Evolutionary conservation across 2,329 filamentous ascomycete species (phyloP).

Genomic region (Aspergillus piperis): DNA sequence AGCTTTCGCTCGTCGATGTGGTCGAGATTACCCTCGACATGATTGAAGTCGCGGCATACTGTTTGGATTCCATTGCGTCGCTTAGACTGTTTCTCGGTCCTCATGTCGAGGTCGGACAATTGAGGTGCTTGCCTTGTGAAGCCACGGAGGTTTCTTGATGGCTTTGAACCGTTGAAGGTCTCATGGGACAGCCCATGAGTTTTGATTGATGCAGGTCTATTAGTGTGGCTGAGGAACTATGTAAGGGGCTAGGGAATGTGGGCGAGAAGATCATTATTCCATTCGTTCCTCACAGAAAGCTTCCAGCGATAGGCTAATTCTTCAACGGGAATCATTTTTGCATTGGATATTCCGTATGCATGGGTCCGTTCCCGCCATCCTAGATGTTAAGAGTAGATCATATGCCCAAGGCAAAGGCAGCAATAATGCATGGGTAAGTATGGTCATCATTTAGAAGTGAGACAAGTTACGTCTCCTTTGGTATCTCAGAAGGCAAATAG

Average conservation of each 20-base stretch:
- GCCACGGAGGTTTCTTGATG: not conserved
- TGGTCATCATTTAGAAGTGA: not conserved
- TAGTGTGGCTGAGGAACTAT: not conserved
- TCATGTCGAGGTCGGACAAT: not conserved
- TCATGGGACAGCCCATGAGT: not conserved
- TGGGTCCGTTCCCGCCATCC: too few relatives aligned
- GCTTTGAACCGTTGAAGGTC: not conserved
- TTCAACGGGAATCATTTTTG: too few relatives aligned
- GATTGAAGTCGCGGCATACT: not conserved
- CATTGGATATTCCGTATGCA: too few relatives aligned
- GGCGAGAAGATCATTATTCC: too few relatives aligned
- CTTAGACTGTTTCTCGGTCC: not conserved
- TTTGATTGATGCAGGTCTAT: not conserved
- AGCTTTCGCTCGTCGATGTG: constrained; percentile 2
- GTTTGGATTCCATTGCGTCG: not conserved
- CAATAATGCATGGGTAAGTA: not conserved
- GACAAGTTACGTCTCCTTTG: not conserved
- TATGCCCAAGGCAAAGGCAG: not conserved
- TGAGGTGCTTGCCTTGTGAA: not conserved
- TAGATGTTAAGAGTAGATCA: too few relatives aligned
- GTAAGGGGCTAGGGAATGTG: not conserved
- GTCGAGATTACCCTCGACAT: not conserved
- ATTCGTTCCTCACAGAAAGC: too few relatives aligned
- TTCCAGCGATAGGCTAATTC: too few relatives aligned
- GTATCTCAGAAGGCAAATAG: not conserved